Evolutionary conservation across 495 filamentous ascomycete genomes (phyloP).

Genomic region (Friedmanniomyces simplex): DNA sequence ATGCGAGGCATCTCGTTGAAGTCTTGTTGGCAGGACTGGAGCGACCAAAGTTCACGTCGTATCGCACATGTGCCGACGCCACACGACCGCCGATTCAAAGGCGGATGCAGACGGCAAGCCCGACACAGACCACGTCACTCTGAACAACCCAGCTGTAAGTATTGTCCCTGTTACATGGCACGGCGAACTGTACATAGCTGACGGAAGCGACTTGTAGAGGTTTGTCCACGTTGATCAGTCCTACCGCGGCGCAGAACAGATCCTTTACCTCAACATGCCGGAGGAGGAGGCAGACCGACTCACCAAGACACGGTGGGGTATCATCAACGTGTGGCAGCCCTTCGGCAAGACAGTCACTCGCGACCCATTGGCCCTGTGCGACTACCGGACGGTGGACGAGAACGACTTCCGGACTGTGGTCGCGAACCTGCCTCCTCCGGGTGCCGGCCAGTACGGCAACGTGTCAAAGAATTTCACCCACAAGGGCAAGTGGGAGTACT

Average conservation of each 20-base stretch:
- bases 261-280: constrained; percentile 1
- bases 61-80: constrained; percentile 3
- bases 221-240: constrained; percentile 8
- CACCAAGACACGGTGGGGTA: constrained; percentile 4
- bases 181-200: too few species aligned
- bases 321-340: constrained; percentile 10
- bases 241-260: constrained; percentile 4
- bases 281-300: constrained; percentile 1
- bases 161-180: too few species aligned
- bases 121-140: neutral
- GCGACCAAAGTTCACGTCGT: constrained; percentile 1
- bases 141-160: neutral
- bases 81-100: neutral
- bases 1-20: too few species aligned
- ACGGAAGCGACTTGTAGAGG: neutral
- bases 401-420: constrained; percentile 1
- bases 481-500: constrained; percentile 5
- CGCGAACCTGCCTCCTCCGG: constrained; percentile 1
- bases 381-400: neutral
- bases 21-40: neutral
- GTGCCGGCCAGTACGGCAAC: constrained; percentile 3
- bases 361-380: constrained; percentile 8
- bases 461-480: neutral
- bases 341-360: neutral
- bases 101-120: neutral